Percentiles rank a stretch among this genome's conserved stretches.
Evolutionary conservation across 2,329 filamentous ascomycete genomes (phyloP).

Genomic region (Hymenoscyphus scutula): DNA sequence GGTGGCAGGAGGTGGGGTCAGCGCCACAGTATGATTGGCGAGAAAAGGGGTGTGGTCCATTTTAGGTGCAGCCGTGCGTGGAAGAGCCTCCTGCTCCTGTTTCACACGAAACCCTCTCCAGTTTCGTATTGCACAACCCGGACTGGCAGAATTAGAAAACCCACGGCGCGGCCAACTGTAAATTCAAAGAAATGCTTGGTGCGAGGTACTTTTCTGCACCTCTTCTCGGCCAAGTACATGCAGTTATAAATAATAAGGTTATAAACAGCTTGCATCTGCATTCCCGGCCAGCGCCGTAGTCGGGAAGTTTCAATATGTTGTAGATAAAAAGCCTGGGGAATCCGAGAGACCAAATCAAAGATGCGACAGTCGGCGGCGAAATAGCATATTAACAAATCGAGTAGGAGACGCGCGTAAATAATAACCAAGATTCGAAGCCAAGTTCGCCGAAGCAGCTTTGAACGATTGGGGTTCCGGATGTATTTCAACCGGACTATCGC

Average conservation of each 20-base stretch:
- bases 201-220: not conserved
- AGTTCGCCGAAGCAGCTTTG: not conserved
- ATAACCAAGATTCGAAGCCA: not conserved
- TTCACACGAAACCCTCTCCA: conserved; percentile 7
- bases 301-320: conserved; percentile 17
- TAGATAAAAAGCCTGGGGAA: too few relatives aligned
- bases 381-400: not conserved
- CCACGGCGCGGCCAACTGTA: not conserved
- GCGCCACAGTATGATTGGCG: conserved; percentile 17
- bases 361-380: not conserved
- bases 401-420: not conserved
- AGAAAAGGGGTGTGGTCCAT: not conserved
- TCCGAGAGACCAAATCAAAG: not conserved
- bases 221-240: not conserved
- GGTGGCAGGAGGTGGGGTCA: conserved; percentile 15
- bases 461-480: not conserved
- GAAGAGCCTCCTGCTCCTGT: conserved; percentile 4
- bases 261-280: not conserved
- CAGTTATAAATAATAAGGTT: not conserved
- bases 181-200: not conserved
- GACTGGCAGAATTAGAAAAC: not conserved
- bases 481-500: not conserved
- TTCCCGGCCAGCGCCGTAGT: not conserved
- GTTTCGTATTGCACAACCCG: conserved; percentile 11
- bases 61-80: conserved; percentile 7